These are phyloP conservation scores for Diaporthe destruens DNA, from an alignment of 2,329 filamentous ascomycete species.

Conservation along the genomic window DNA sequence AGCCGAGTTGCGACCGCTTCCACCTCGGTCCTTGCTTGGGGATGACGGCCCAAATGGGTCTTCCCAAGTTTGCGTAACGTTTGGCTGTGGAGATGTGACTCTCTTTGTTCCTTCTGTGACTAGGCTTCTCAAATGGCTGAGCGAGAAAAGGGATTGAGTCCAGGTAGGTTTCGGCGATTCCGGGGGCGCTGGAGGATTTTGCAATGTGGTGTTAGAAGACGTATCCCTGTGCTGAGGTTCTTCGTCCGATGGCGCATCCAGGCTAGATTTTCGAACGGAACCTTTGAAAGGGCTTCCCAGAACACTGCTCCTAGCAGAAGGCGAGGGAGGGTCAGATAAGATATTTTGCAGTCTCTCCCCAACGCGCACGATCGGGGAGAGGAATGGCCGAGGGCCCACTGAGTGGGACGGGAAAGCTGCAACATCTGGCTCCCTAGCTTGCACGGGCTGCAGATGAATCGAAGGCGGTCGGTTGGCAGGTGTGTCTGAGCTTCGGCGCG, in stretches of 20 bases:
- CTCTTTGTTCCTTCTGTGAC: slow-evolving; percentile 49
- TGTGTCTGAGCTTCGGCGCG: slow-evolving; percentile 44
- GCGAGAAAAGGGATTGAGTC: slow-evolving; percentile 47
- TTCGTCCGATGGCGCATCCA: slow-evolving; percentile 46
- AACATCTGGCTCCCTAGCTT: slow-evolving; percentile 29
- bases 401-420: slow-evolving; percentile 46
- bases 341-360: slow-evolving; percentile 69
- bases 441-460: slow-evolving; percentile 33
- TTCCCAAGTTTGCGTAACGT: slow-evolving; percentile 36
- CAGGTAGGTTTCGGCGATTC: slow-evolving; percentile 46
- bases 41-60: slow-evolving; percentile 41
- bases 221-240: slow-evolving; percentile 32
- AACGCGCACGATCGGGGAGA: slow-evolving; percentile 71
- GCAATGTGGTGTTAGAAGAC: slow-evolving; percentile 29
- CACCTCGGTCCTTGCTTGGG: slow-evolving; percentile 27
- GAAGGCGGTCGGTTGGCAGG: slow-evolving; percentile 34
- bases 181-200: slow-evolving; percentile 4
- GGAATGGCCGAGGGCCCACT: slow-evolving; percentile 55
- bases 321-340: slow-evolving; percentile 70
- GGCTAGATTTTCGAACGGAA: slow-evolving; percentile 49
- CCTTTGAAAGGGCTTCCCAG: slow-evolving; percentile 69
- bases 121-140: slow-evolving; percentile 50
- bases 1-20: slow-evolving; percentile 40
- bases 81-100: slow-evolving; percentile 47
- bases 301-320: slow-evolving; percentile 62